Base-by-base conservation (phyloP, 139 green algal species). In the Klebsormidium nitens region DNA sequence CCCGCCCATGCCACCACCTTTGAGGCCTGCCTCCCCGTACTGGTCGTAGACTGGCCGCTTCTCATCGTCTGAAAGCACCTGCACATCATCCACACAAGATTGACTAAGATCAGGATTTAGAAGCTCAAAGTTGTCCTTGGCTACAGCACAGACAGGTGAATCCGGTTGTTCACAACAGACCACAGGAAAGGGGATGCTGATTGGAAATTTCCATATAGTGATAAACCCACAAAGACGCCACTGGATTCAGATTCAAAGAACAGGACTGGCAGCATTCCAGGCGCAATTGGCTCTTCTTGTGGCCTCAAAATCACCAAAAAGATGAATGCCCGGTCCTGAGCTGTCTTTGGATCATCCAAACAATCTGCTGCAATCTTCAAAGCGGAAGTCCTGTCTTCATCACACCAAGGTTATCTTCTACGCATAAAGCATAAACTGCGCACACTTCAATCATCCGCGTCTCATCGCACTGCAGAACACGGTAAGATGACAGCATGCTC, bases 31-130 rank as follows among this genome's bases (percentile, higher is more conserved):
- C 76, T 99, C 94, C 3, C 94, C 94, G 72, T 91, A 98, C 32
- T 82, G 85, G 82, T 99, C 95, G 77, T 99, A 99, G 32, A 99
- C 88, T 29, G 75, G 72, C 36, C 86, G 82, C 81, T 98, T 98
- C 60, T 96, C 82, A 58, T 98, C 94, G 74, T 99, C 95, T 1
- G 86, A 95, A 39, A 99, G 84, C 8, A 98, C 92, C 84, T 97
- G 40, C 46, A 38, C 26, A 6, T 17, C 28, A 26, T 14, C 4
- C 62, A 42, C 56, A 64, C 56, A 14, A 58, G 14, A 17, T 19
- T 14, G 14, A 44, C 32, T 64, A 64, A n/a, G 56, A 19, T 64
- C 14, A 17, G 14, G 14, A 17, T 14, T 14, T 52, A 28, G 44
- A 28, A 17, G 44, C 14, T 17, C 44, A 52, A 17, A 14, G 44